These are phyloP conservation scores for Penicillium sp. DNA, from an alignment of 2,329 filamentous ascomycete species.

Conservation along the genomic window DNA sequence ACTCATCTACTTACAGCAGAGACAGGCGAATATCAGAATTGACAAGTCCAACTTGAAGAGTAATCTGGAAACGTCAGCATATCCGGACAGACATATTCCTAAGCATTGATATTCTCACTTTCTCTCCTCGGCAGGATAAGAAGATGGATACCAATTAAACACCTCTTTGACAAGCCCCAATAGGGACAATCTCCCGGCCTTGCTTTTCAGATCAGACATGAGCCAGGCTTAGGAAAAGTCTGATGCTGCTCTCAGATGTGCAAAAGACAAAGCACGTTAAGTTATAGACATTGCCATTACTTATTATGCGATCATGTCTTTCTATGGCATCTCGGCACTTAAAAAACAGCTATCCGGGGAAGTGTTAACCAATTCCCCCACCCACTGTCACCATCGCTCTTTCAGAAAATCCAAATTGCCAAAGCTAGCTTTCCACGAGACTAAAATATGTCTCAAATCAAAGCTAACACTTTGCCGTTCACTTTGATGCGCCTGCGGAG, in stretches of 20 bases:
- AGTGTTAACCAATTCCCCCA: slow-evolving; percentile 11
- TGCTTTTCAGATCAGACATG: slow-evolving; percentile 15
- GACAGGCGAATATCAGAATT: slow-evolving; percentile 25
- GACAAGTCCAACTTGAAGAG: slow-evolving; percentile 28
- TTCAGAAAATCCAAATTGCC: neutral
- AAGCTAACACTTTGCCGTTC: neutral
- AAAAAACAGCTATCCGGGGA: neutral
- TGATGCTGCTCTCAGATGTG: neutral
- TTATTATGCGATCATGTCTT: neutral
- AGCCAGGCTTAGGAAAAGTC: neutral
- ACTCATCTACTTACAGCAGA: slow-evolving; percentile 23
- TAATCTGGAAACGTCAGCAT: slow-evolving; percentile 14
- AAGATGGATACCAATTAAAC: slow-evolving; percentile 29
- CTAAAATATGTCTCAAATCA: neutral
- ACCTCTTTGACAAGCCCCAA: slow-evolving; percentile 24
- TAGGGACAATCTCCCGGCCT: slow-evolving; percentile 4
- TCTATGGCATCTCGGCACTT: neutral
- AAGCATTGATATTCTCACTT: slow-evolving; percentile 14
- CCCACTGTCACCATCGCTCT: slow-evolving; percentile 14
- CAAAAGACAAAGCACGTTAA: neutral
- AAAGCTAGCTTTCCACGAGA: neutral
- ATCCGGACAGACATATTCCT: neutral
- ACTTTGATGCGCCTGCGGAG: neutral
- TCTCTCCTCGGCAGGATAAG: slow-evolving; percentile 24
- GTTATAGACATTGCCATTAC: neutral